Base-by-base conservation (phyloP, 495 filamentous ascomycete genomes). In the Neurospora sp. region DNA sequence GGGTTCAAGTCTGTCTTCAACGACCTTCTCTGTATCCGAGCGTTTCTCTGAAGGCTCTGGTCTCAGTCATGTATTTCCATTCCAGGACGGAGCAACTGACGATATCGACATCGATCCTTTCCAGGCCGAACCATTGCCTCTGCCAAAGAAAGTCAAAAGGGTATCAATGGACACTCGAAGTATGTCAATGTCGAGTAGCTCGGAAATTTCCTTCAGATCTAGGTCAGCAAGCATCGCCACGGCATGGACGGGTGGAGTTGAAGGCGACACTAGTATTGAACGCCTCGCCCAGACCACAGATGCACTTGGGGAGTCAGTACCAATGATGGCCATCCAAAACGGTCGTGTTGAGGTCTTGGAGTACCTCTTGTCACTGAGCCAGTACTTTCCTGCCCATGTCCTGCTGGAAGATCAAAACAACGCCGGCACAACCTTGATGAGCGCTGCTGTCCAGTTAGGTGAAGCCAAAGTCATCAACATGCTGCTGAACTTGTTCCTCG, bases 281-380 rank as follows among this genome's bases (percentile, higher is more conserved):
- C 91, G 88, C 8, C 82, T 98, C 7, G 87, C 91, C 4, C 90
- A 92, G 77, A 97, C 94, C 0, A 92, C 96, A 76, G 90, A 94
- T 75, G 84, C 87, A 22, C 86, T 89, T 38, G 95, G 96, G 3
- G 91, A 97, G 77, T 97, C 94, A 6, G 87, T 98, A 22, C 87
- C 89, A 18, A 99, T 98, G 96, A 98, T 99, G 94, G 94, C 95
- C 8, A 87, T 98, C 40, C 94, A 97, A 76, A 87, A 90, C 71
- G 86, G 88, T 38, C 91, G 91, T 71, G 82, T 86, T 8, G 87
- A 91, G 59, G 89, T 88, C 39, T 78, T 99, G 35, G 87, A 82
- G 38, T 98, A 97, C 80, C 85, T 99, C 5, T 82, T 99, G 9
- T 90, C 87, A 38, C 81, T 97, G 12, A 83, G 87, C 45, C 87